A percentile compares a stretch with the other conserved stretches of the same genome.
Evolutionary conservation across 2,329 filamentous ascomycete genomes (phyloP).

Genomic region (Penicillium sp.): DNA sequence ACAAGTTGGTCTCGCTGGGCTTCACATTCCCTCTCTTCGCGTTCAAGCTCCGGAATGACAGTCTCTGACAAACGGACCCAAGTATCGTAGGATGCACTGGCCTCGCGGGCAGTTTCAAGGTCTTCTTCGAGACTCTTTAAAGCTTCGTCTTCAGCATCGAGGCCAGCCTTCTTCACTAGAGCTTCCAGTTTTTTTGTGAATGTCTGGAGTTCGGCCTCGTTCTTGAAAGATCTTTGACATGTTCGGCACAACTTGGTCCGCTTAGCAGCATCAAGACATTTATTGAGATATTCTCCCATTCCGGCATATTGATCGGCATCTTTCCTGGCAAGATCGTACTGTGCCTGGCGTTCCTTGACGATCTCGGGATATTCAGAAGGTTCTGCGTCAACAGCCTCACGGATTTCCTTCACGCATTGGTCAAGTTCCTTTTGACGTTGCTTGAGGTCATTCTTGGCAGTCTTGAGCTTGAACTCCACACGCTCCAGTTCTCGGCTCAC

Average conservation of each 20-base stretch:
- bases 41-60: slow-evolving; percentile 67
- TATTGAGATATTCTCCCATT: slow-evolving; percentile 66
- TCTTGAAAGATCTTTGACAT: slow-evolving; percentile 66
- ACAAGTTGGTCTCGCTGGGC: slow-evolving; percentile 59
- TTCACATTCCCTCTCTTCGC: slow-evolving; percentile 60
- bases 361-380: slow-evolving; percentile 51
- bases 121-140: slow-evolving; percentile 61
- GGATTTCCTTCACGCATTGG: slow-evolving; percentile 59
- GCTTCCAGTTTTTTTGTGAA: slow-evolving; percentile 63
- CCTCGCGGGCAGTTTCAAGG: slow-evolving; percentile 59
- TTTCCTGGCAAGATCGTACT: slow-evolving; percentile 53
- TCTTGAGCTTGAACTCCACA: slow-evolving; percentile 68
- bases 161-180: slow-evolving; percentile 49
- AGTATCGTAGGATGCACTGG: slow-evolving; percentile 66
- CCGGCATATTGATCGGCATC: slow-evolving; percentile 66
- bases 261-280: slow-evolving; percentile 63
- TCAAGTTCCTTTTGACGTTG: slow-evolving; percentile 62
- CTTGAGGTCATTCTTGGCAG: slow-evolving; percentile 59
- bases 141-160: slow-evolving; percentile 58
- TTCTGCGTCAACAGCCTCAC: slow-evolving; percentile 54
- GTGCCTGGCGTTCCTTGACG: slow-evolving; percentile 50
- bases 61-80: slow-evolving; percentile 63
- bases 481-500: slow-evolving; percentile 70
- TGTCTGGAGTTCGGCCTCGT: slow-evolving; percentile 57
- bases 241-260: slow-evolving; percentile 70